Base-by-base conservation (phyloP, 164 flowering plant genomes). In the Chimonanthus praecox region DNA sequence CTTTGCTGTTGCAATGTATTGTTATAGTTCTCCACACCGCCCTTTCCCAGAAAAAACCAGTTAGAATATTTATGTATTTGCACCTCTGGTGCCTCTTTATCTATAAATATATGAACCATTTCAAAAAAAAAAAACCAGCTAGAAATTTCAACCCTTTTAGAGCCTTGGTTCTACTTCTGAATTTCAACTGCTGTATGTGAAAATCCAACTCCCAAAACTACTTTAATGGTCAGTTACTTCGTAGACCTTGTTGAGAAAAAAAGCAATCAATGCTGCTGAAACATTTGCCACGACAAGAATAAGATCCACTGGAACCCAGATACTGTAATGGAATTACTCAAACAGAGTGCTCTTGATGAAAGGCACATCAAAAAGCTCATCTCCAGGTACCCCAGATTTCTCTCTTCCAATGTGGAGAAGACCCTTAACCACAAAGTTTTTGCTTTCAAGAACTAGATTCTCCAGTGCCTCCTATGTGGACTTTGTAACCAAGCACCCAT, bases 321-420 rank as follows among this genome's bases (percentile, higher is more conserved):
- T 45, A 15, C 18, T 48, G 70, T 75, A 6, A 33, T 66, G 18
- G 15, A 43, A 15, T 49, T 70, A 10, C 61, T 75, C 49, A 49
- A 64, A 64, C 43, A 71, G 63, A 62, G 49, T 33, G 77, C 73
- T 64, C 70, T 75, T 65, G 51, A 64, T 43, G 73, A 75, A n/a
- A 51, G 73, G 46, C 73, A 75, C 50, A 70, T 70, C 44, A 64
- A 20, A 11, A 64, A 47, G 48, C n/a, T 71, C 51, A 49, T 75
- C 50, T 70, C 70, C 3, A 11, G 11, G 3, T 15, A n/a, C 6
- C 73, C 73, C 49, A 50, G 18, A 13, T 33, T 69, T 9, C 58
- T 70, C 7, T 49, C 47, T 11, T n/a, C 48, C 9, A 63, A 50
- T 6, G 69, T 47, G 8, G 50, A 73, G 48, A 49, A 75, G 64